Percentiles rank a stretch among this genome's conserved stretches.
phyloP scores from a whole-genome alignment of 2,329 filamentous ascomycete genomes.

The Trichoderma koningiopsis region DNA sequence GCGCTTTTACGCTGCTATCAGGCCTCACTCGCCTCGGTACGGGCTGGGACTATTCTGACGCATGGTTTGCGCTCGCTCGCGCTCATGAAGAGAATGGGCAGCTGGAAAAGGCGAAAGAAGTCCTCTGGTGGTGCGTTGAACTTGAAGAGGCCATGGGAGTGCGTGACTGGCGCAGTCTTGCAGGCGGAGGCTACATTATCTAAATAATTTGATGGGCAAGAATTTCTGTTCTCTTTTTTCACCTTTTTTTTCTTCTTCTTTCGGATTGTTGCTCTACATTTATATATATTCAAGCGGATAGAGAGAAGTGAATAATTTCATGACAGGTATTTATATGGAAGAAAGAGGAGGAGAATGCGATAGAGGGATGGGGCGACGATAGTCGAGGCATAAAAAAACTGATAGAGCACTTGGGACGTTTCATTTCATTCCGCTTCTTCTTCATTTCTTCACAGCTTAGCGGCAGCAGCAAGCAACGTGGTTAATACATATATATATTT shows the following conservation, averaged over 20 bases:
- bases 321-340: not conserved
- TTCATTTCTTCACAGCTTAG: not conserved
- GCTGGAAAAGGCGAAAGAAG: constrained; percentile 83
- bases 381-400: constrained; percentile 3
- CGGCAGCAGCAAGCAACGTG: not conserved
- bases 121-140: constrained; percentile 97
- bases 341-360: constrained; percentile 10
- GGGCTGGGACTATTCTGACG: constrained; percentile 90
- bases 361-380: not conserved
- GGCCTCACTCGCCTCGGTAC: constrained; percentile 80
- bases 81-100: constrained; percentile 88
- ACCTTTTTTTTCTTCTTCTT: not conserved
- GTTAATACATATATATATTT: not conserved
- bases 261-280: not conserved
- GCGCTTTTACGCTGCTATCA: constrained; percentile 81
- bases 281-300: not conserved
- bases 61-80: constrained; percentile 85
- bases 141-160: constrained; percentile 83
- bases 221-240: too few species aligned
- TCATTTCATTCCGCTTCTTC: not conserved
- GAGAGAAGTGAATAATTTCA: not conserved
- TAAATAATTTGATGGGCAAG: constrained; percentile 24
- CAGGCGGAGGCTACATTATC: constrained; percentile 64
- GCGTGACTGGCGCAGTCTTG: constrained; percentile 74
- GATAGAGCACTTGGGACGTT: not conserved